Evolutionary conservation across 2,329 filamentous ascomycete species (phyloP), one percentile per base, ranked within the genome.

Genomic region (Colletotrichum lentis): DNA sequence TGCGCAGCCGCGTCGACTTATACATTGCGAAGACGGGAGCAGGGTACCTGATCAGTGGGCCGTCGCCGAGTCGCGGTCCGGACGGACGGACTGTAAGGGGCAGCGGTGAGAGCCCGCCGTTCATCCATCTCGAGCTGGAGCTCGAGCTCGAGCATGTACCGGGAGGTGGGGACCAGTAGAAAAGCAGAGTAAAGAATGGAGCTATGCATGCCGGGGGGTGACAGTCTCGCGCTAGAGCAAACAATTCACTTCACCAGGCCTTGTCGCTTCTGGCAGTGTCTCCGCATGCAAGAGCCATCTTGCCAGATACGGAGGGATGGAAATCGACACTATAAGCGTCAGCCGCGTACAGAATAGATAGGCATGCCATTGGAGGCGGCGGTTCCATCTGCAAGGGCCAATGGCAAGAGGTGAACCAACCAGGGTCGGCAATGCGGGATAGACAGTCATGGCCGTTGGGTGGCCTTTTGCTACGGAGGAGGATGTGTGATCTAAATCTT

Each of bases 181-280:
- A 53, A 61, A 46, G 47, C 62, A 61, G 1, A 10, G 35, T 27
- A 46, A 12, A 47, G 35, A 50, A 35, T n/a, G 62, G 49, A 16
- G 55, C 18, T 39, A 56, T 37, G 43, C 7, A 22, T 50, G 55
- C 65, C 43, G 44, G 62, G 44, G 62, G 55, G 31, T 24, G 20
- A 39, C 46, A 60, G 20, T 61, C 18, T 66, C 44, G 44, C 64
- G 55, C 59, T 64, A 58, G 27, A 67, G 59, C 64, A 58, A 58
- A 54, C 39, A 49, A 54, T 47, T 5, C 2, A 55, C 16, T 47
- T 5, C 2, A 55, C 16, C 43, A 44, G 53, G 24, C 22, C 50
- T 57, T 61, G 50, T 60, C 37, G 35, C 41, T 69, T 69, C 55
- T 20, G 66, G 62, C 55, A 65, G 58, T 53, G 57, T 44, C 37